phyloP scores from a whole-genome alignment of 257 asterid species.

The Craterostigma plantagineum region DNA sequence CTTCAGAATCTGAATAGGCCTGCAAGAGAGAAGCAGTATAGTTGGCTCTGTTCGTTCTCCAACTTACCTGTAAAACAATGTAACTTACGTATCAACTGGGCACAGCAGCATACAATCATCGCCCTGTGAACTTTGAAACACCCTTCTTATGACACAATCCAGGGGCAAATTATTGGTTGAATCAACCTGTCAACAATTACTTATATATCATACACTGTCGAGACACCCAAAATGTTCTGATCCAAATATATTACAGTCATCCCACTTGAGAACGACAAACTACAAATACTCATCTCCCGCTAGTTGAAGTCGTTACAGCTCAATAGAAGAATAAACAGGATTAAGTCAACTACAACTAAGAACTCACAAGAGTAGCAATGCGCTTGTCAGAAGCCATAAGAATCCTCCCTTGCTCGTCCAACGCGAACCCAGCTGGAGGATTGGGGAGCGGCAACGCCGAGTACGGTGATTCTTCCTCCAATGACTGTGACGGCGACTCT shows the following conservation, averaged over 20 bases:
- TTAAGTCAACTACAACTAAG: not conserved
- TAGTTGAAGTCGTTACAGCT: too few species aligned
- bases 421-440: slow-evolving; percentile 2
- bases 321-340: too few species aligned
- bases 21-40: slow-evolving; percentile 19
- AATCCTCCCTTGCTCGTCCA: slow-evolving; percentile 4
- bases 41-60: not conserved
- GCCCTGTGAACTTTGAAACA: slow-evolving; percentile 63
- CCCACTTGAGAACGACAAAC: too few species aligned
- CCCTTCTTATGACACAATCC: slow-evolving; percentile 82
- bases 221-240: too few species aligned
- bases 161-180: slow-evolving; percentile 65
- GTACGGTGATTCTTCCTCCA: slow-evolving; percentile 14
- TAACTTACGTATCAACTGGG: slow-evolving; percentile 92
- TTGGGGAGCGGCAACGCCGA: slow-evolving; percentile 22
- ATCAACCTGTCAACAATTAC: slow-evolving; percentile 49
- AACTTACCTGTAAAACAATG: slow-evolving; percentile 8
- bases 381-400: slow-evolving; percentile 3
- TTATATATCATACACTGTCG: not conserved
- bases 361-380: slow-evolving; percentile 3
- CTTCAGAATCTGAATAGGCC: slow-evolving; percentile 92
- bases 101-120: slow-evolving; percentile 89
- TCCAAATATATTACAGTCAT: too few species aligned
- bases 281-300: too few species aligned
- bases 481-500: slow-evolving; percentile 18